Percentiles rank a stretch among this genome's conserved stretches.
phyloP scores from a whole-genome alignment of 2,329 filamentous ascomycete species.

The Ascochyta clinopodiicola region DNA sequence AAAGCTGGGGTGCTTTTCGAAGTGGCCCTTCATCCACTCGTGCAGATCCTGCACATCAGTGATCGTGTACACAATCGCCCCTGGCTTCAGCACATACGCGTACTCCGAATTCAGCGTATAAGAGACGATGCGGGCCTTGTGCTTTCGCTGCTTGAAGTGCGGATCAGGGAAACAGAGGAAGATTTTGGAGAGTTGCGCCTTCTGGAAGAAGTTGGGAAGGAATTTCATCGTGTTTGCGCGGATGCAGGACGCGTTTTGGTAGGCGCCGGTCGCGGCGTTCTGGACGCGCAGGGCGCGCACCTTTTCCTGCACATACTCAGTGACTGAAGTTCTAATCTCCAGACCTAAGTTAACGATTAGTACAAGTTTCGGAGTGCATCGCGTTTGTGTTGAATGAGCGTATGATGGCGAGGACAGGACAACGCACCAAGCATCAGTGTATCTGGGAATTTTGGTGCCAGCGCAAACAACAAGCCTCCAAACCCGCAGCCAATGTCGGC shows the following conservation, averaged over 20 bases:
- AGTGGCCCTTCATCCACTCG: slow-evolving; percentile 89
- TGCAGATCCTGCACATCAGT: slow-evolving; percentile 96
- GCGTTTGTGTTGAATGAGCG: not conserved
- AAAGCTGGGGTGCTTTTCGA: slow-evolving; percentile 79
- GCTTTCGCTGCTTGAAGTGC: slow-evolving; percentile 96
- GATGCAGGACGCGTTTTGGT: slow-evolving; percentile 87
- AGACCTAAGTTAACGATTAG: slow-evolving; percentile 64
- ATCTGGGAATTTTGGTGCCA: slow-evolving; percentile 81
- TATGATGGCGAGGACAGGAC: not conserved
- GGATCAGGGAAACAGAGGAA: slow-evolving; percentile 99
- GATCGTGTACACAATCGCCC: slow-evolving; percentile 92
- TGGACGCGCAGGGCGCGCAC: slow-evolving; percentile 80
- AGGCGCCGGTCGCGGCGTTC: slow-evolving; percentile 60
- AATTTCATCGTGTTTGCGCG: slow-evolving; percentile 99
- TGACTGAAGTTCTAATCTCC: slow-evolving; percentile 90
- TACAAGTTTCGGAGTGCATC: not conserved
- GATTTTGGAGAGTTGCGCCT: slow-evolving; percentile 81
- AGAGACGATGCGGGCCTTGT: slow-evolving; percentile 94
- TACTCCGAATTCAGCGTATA: slow-evolving; percentile 90
- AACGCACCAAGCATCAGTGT: slow-evolving; percentile 78
- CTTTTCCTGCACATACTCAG: slow-evolving; percentile 87
- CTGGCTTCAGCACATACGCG: slow-evolving; percentile 81
- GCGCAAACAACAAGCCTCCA: slow-evolving; percentile 85
- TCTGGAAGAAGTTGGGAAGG: slow-evolving; percentile 93
- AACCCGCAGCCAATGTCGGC: slow-evolving; percentile 98